Conservation (phyloP, 331 rosid species). For the Quercus lobata region DNA sequence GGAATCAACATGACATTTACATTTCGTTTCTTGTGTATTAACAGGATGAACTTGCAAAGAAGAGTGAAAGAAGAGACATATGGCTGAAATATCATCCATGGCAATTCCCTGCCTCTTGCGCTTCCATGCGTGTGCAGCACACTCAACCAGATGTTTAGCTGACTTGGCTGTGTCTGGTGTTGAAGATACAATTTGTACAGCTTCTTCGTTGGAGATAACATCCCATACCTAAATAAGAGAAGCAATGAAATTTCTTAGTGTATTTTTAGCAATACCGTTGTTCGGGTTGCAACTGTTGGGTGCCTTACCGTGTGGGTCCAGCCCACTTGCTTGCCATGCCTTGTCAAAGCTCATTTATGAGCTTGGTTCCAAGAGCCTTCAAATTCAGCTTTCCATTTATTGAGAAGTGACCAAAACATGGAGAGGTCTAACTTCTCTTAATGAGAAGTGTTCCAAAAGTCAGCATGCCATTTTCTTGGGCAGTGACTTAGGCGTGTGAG, state of each 20-base stretch:
- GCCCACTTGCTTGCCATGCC: too few species aligned
- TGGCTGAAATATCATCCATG: conserved; percentile 90
- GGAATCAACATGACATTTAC: conserved; percentile 8
- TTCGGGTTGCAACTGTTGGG: too few species aligned
- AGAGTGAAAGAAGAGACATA: conserved; percentile 85
- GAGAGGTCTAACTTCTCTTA: too few species aligned
- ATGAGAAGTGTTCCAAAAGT: too few species aligned
- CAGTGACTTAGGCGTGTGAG: too few species aligned
- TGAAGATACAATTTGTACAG: conserved; percentile 63
- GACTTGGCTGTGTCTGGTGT: conserved; percentile 54
- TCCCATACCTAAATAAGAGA: conserved; percentile 77
- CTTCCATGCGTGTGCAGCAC: conserved; percentile 75
- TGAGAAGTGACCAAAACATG: too few species aligned
- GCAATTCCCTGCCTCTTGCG: conserved; percentile 80
- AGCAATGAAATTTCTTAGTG: neutral
- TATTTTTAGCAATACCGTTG: neutral
- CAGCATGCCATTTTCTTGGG: too few species aligned
- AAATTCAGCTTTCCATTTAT: too few species aligned
- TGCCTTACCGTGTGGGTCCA: too few species aligned
- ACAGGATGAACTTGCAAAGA: conserved; percentile 31
- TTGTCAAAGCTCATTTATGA: too few species aligned
- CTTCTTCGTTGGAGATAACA: conserved; percentile 88
- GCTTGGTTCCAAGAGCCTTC: too few species aligned
- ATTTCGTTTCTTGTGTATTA: conserved; percentile 22
- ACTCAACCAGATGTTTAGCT: conserved; percentile 63